phyloP scores from a whole-genome alignment of 116 monocot species.

The Thalassia testudinum region DNA sequence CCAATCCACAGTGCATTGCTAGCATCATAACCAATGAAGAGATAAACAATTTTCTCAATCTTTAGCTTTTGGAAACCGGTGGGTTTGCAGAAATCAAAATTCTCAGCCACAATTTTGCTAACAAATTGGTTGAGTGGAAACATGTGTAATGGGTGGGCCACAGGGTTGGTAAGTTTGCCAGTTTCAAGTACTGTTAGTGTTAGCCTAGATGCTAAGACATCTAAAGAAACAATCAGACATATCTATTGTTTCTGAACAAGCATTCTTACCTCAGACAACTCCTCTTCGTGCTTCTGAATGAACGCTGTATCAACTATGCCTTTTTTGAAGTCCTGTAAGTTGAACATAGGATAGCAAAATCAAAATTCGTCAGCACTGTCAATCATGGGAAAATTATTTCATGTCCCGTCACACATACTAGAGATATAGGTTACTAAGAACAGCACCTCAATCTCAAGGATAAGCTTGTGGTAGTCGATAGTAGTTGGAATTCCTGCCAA shows the following conservation, averaged over 20 bases:
- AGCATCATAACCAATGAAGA: no score
- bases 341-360: background rate
- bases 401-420: background rate
- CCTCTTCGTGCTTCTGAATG: conserved; percentile 83
- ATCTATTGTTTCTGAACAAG: background rate
- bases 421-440: background rate
- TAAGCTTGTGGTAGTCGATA: conserved; percentile 94
- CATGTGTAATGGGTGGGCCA: no score
- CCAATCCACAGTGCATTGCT: no score
- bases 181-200: no score
- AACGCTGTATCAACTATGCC: conserved; percentile 90
- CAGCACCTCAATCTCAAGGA: conserved; percentile 72
- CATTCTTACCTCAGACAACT: conserved; percentile 52
- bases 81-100: no score
- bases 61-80: no score
- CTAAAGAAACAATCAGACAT: no score
- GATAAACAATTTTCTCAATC: no score
- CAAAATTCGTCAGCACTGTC: background rate
- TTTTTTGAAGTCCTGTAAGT: conserved; percentile 68
- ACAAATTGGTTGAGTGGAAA: no score
- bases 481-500: conserved; percentile 86
- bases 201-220: no score
- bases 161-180: no score
- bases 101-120: no score
- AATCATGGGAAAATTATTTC: background rate